A percentile compares a stretch with the other conserved stretches of the same genome.
These are phyloP conservation scores for Hibiscus mutabilis DNA, from an alignment of 345 rosid species.

Conservation along the genomic window DNA sequence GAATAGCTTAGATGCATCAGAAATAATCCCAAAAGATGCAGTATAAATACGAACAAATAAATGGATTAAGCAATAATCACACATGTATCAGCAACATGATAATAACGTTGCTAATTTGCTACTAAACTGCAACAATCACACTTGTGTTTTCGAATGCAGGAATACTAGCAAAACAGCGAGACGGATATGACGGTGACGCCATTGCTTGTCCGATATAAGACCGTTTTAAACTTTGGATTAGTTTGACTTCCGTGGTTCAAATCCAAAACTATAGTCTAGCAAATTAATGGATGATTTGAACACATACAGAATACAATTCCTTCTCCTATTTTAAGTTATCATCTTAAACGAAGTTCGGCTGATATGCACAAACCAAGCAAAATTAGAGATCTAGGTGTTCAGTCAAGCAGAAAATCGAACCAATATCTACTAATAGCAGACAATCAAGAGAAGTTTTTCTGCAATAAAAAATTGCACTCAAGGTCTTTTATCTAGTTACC, in stretches of 20 bases:
- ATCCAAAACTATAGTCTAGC: background rate
- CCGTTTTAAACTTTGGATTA: background rate
- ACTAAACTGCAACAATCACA: background rate
- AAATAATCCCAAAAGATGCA: background rate
- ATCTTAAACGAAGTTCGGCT: background rate
- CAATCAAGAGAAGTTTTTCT: background rate
- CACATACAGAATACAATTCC: background rate
- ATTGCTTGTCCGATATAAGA: background rate
- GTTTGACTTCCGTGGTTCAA: background rate
- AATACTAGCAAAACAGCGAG: background rate
- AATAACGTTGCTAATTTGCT: background rate
- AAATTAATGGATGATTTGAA: constrained; percentile 4
- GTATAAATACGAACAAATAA: background rate
- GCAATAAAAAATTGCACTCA: background rate
- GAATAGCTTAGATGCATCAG: constrained; percentile 14
- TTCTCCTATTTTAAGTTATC: background rate
- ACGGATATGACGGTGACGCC: background rate
- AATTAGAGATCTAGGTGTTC: background rate
- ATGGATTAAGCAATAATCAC: background rate
- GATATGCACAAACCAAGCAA: background rate
- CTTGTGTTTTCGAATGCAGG: no score
- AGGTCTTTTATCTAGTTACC: background rate
- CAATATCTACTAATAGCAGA: background rate
- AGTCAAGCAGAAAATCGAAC: background rate
- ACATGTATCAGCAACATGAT: background rate